These are phyloP conservation scores for Teratosphaeria destructans DNA, from an alignment of 2,329 filamentous ascomycete genomes.

Conservation along the genomic window DNA sequence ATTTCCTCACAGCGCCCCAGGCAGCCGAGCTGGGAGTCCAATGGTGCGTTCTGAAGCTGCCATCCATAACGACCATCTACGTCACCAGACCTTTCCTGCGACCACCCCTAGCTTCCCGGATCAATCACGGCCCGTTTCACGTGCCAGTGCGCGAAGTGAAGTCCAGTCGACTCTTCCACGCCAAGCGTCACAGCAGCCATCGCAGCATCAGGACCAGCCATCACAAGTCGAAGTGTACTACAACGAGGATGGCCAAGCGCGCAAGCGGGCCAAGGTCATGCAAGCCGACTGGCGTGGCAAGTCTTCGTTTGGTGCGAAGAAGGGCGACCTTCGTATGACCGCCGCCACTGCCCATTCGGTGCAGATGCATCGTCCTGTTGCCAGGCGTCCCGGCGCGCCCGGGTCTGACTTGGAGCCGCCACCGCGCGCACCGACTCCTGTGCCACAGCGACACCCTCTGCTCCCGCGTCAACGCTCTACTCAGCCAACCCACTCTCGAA, in stretches of 20 bases:
- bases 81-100: slow-evolving; percentile 25
- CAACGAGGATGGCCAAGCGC: slow-evolving; percentile 46
- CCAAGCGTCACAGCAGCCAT: slow-evolving; percentile 12
- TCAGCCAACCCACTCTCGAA: slow-evolving; percentile 18
- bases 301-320: slow-evolving; percentile 57
- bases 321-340: slow-evolving; percentile 69
- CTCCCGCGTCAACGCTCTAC: slow-evolving; percentile 18
- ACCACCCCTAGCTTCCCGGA: slow-evolving; percentile 16
- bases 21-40: slow-evolving; percentile 36
- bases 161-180: slow-evolving; percentile 14
- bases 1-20: slow-evolving; percentile 27
- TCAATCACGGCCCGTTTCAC: slow-evolving; percentile 24
- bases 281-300: slow-evolving; percentile 63
- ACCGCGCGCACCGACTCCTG: slow-evolving; percentile 68
- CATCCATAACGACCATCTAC: slow-evolving; percentile 19
- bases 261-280: slow-evolving; percentile 72
- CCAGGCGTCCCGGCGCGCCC: slow-evolving; percentile 37
- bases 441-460: slow-evolving; percentile 42
- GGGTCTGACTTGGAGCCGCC: slow-evolving; percentile 55
- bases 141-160: slow-evolving; percentile 26
- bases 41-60: slow-evolving; percentile 32
- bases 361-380: slow-evolving; percentile 68
- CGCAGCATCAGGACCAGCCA: slow-evolving; percentile 9
- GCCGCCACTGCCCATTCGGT: slow-evolving; percentile 85
- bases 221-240: slow-evolving; percentile 17